Base-by-base conservation (phyloP, 2,329 filamentous ascomycete species). In the Diaporthe sp. region DNA sequence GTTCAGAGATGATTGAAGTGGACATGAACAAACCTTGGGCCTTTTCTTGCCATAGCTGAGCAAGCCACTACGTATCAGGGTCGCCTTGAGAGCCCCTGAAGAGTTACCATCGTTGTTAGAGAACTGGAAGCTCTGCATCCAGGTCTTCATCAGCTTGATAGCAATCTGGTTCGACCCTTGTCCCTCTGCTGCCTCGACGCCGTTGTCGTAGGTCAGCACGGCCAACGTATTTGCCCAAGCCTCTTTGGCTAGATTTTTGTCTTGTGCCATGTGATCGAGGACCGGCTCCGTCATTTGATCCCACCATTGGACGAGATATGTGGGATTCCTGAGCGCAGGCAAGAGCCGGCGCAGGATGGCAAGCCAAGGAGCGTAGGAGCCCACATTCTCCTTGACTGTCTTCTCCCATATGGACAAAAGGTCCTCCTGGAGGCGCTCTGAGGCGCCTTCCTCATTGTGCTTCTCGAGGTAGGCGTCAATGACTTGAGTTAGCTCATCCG, bases 371-470 rank as follows among this genome's bases (percentile, higher is more conserved):
- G 90, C 91, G 81, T 90, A 89, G 78, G 91, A 90, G 70, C 88
- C 82, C 3, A 90, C 85, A 34, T 87, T 86, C 47, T 88, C 88
- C 34, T 87, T 87, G 76, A 96, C 90, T 78, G 91, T 87, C 80
- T 90, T 92, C 75, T 92, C 88, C 85, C 93, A 95, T 72, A 94
- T 88, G 34, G 87, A 84, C 55, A 93, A 85, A 10, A 97, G 88
- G 79, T 95, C 94, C 55, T 95, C 93, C 77, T 95, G 92, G 70
- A 95, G 87, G 75, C 92, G 91, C 78, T 94, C 93, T n/a, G 91
- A 89, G 55, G 91, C 88, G 74, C 88, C 85, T 71, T 95, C 93
- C 80, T 96, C 94, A 74, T 90, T 86, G 81, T 94, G 91, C 80
- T 91, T 92, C 61, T 92, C 89, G 68, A 95, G 87, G 83, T 95